Evolutionary conservation across 352 stramenopile species (phyloP).

Genomic region (Globisporangium recalcitrans): DNA sequence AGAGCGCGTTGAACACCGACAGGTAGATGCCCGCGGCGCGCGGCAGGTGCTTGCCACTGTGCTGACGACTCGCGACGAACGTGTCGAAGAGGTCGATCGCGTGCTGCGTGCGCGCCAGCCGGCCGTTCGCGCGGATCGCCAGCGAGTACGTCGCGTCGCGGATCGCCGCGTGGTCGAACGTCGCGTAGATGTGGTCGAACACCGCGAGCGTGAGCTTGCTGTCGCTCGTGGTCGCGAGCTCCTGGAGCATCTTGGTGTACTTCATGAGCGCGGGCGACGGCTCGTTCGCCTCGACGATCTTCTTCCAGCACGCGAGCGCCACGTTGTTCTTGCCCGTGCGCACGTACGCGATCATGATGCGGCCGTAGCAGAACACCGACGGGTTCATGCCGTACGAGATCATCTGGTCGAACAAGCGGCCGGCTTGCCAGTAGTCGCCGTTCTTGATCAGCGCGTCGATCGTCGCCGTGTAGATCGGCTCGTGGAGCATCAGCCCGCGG

Average conservation of each 20-base stretch:
- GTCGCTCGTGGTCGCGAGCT: slow-evolving; percentile 55
- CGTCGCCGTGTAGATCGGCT: slow-evolving; percentile 73
- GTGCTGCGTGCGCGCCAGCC: slow-evolving; percentile 54
- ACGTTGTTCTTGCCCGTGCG: slow-evolving; percentile 58
- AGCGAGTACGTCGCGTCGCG: slow-evolving; percentile 52
- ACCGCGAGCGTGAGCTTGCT: slow-evolving; percentile 53
- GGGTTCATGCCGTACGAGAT: slow-evolving; percentile 50
- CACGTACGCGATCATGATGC: slow-evolving; percentile 75
- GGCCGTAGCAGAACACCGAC: slow-evolving; percentile 67
- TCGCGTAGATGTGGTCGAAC: slow-evolving; percentile 53
- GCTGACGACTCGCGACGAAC: slow-evolving; percentile 46
- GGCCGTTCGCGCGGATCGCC: slow-evolving; percentile 66
- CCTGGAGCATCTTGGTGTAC: slow-evolving; percentile 60
- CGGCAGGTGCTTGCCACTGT: slow-evolving; percentile 22
- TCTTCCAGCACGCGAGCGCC: slow-evolving; percentile 64
- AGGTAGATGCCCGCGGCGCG: slow-evolving; percentile 60
- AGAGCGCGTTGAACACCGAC: slow-evolving; percentile 79
- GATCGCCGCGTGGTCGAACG: slow-evolving; percentile 41
- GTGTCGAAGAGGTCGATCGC: slow-evolving; percentile 69
- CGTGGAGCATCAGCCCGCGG: slow-evolving; percentile 41
- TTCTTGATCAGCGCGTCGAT: slow-evolving; percentile 64
- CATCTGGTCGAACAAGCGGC: slow-evolving; percentile 72
- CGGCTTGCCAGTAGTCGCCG: slow-evolving; percentile 61
- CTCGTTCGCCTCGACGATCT: slow-evolving; percentile 52
- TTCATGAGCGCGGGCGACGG: slow-evolving; percentile 34